Conservation (phyloP, 129 eudicot genomes). For the Flaveria trinervia region DNA sequence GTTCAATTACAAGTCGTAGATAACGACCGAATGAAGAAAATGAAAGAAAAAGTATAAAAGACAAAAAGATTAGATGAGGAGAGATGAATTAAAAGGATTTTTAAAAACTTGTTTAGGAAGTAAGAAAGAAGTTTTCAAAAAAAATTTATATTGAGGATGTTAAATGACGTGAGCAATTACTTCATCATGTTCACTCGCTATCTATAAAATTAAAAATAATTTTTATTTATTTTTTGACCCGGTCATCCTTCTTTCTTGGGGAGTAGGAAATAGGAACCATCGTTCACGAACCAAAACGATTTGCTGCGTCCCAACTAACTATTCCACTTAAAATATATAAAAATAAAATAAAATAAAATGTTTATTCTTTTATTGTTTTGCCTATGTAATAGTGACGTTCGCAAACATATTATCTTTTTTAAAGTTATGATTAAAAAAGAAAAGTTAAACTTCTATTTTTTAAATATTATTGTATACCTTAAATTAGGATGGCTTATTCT, state of each 20-base stretch:
- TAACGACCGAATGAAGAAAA: too few species aligned
- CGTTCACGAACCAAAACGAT: neutral
- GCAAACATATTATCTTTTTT: neutral
- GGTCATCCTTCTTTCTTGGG: neutral
- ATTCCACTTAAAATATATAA: too few species aligned
- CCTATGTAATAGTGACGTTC: neutral
- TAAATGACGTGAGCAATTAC: constrained; percentile 6
- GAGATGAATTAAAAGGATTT: too few species aligned
- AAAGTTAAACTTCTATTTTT: neutral
- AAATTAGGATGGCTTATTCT: too few species aligned
- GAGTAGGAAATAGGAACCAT: constrained; percentile 1
- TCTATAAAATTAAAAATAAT: neutral
- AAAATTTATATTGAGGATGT: too few species aligned
- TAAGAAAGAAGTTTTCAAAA: too few species aligned
- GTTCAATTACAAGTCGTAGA: too few species aligned
- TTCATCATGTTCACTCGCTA: neutral
- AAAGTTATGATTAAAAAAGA: neutral
- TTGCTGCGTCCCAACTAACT: constrained; percentile 6
- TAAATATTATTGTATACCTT: too few species aligned
- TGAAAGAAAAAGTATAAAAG: too few species aligned
- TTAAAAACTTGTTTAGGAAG: too few species aligned
- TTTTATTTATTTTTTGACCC: neutral
- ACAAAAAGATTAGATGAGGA: too few species aligned
- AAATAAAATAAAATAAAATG: too few species aligned
- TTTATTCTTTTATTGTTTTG: neutral